Evolutionary conservation across 2,329 filamentous ascomycete genomes (phyloP).

Genomic region (Cladosporium sp.): DNA sequence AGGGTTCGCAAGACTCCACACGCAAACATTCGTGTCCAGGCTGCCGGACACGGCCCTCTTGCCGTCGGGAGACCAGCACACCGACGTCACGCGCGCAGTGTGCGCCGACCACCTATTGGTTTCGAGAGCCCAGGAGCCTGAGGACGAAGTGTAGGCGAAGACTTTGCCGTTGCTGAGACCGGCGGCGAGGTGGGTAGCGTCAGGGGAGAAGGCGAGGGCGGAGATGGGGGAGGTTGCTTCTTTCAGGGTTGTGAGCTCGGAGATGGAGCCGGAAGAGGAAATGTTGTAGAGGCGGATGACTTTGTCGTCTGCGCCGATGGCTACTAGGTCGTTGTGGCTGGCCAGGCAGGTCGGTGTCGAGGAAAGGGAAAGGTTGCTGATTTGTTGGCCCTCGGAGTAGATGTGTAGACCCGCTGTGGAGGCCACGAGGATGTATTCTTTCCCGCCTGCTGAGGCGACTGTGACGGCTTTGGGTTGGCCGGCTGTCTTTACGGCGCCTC

Average conservation of each 20-base stretch:
- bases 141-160: constrained; percentile 61
- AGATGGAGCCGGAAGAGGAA: constrained; percentile 49
- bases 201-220: constrained; percentile 74
- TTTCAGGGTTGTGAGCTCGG: constrained; percentile 52
- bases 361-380: constrained; percentile 48
- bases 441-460: constrained; percentile 53
- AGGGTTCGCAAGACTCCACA: constrained; percentile 83
- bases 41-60: constrained; percentile 79
- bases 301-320: constrained; percentile 72
- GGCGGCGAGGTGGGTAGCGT: constrained; percentile 73
- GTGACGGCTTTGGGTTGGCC: constrained; percentile 77
- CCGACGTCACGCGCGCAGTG: constrained; percentile 61
- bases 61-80: constrained; percentile 74
- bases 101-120: constrained; percentile 77
- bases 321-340: constrained; percentile 61
- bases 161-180: constrained; percentile 86
- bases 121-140: constrained; percentile 60
- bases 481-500: constrained; percentile 61
- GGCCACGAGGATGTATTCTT: constrained; percentile 46
- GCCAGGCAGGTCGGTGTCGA: constrained; percentile 64
- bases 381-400: constrained; percentile 51
- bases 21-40: constrained; percentile 85
- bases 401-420: constrained; percentile 56
- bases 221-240: constrained; percentile 70
- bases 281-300: constrained; percentile 69